Percentiles rank a stretch among this genome's conserved stretches.
Conservation (phyloP, 176 grass and related monocot species). For the Stipa capillata region DNA sequence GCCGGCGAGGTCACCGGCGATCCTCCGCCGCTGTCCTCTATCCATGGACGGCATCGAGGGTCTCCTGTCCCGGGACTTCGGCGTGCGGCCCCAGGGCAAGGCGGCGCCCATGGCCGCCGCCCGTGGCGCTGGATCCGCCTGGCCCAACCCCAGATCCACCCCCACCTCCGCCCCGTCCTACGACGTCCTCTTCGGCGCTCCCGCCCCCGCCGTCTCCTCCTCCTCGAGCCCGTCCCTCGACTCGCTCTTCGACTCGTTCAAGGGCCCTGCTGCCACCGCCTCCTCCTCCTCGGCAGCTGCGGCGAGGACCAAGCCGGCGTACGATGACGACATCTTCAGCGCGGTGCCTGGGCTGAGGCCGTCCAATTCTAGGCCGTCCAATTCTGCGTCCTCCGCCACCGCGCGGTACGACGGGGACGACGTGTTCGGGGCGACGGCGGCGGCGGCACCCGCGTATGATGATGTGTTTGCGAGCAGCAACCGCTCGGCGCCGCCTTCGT, state of each 20-base stretch:
- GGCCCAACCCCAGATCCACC: slow-evolving; percentile 44
- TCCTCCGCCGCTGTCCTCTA: neutral
- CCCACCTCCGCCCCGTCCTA: slow-evolving; percentile 25
- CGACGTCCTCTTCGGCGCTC: slow-evolving; percentile 36
- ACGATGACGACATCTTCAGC: slow-evolving; percentile 51
- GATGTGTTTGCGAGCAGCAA: slow-evolving; percentile 38
- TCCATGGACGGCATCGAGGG: slow-evolving; percentile 86
- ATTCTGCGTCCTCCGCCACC: slow-evolving; percentile 18
- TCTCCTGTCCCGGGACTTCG: slow-evolving; percentile 61
- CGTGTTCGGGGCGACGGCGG: slow-evolving; percentile 31
- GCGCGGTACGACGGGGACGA: slow-evolving; percentile 36
- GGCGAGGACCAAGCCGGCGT: slow-evolving; percentile 1
- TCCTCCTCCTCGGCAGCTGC: neutral
- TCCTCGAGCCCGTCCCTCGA: slow-evolving; percentile 27
- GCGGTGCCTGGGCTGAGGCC: slow-evolving; percentile 16
- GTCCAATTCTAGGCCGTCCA: slow-evolving; percentile 10
- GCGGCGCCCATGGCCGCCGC: slow-evolving; percentile 51
- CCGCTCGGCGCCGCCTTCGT: slow-evolving; percentile 26
- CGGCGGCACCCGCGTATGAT: slow-evolving; percentile 42
- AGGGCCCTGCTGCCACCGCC: neutral
- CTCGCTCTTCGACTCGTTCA: slow-evolving; percentile 45
- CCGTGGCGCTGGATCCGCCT: slow-evolving; percentile 18
- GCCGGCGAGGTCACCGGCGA: neutral
- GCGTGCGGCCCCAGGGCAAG: slow-evolving; percentile 75
- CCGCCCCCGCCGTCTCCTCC: neutral